Evolutionary conservation across 148 eudicot genomes (phyloP), one percentile per base, ranked within the genome.

Genomic region (Polygonum maritimum): DNA sequence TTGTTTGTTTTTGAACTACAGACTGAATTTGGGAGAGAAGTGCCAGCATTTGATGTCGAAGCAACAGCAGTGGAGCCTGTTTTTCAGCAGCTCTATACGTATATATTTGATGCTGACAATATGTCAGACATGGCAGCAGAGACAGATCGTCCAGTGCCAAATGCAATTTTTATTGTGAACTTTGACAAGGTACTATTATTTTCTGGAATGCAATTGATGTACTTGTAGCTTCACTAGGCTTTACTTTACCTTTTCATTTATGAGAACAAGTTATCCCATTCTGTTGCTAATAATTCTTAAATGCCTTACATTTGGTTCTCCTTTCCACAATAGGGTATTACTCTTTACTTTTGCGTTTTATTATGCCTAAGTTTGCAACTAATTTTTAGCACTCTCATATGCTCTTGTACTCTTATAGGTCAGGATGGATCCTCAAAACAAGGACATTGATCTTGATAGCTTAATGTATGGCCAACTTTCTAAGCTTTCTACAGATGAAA

Each of bases 1-100:
- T 35, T 78, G 31, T 40, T 81, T 67, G 52, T 74, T 74, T 74
- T 58, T 74, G 33, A 73, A 82, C 75, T 21, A 38, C 84, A 95
- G 99, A 84, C 86, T 83, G 94, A 92, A 80, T 95, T 89, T 83
- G 98, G 99, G 73, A 90, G 89, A 81, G 97, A 92, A 85, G 92
- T 95, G 55, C 92, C 99, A 71, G 86, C 92, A 74, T 95, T 89
- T 88, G 99, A 95, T 75, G 94, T 95, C 48, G 94, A 95, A 73
- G 98, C 99, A 84, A 88, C 91, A 75, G 80, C 78, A 44, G 94
- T 95, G 74, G 98, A 95, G 87, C 90, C 94, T 63, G 86, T 92
- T 49, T 95, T 95, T 67, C 85, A 88, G 83, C 89, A 84, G 84
- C 87, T 95, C 38, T 95, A 92, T 78, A 87, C 92, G 71, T 95